phyloP scores from a whole-genome alignment of 2,329 filamentous ascomycete species.

The Beauveria sp. region DNA sequence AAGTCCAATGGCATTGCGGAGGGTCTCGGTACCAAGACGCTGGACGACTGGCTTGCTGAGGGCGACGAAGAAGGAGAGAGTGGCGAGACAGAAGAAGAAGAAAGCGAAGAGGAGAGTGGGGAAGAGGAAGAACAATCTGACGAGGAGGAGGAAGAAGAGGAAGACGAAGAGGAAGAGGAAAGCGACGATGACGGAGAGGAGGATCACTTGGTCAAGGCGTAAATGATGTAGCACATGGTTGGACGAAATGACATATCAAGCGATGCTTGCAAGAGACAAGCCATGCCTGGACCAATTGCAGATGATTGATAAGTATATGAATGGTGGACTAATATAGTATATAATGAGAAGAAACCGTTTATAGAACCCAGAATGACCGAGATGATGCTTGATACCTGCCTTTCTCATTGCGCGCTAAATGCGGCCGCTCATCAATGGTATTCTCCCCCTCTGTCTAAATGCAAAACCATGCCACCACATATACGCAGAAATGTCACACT shows the following conservation, averaged over 20 bases:
- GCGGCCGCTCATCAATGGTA: neutral
- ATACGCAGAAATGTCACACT: neutral
- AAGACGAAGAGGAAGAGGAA: conserved; percentile 41
- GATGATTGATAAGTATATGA: neutral
- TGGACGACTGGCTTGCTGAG: conserved; percentile 90
- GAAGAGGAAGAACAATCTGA: conserved; percentile 45
- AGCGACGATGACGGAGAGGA: conserved; percentile 39
- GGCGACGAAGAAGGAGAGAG: conserved; percentile 49
- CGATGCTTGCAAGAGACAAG: neutral
- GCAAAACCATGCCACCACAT: neutral
- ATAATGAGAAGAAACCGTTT: neutral
- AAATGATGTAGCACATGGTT: conserved; percentile 14
- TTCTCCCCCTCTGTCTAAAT: neutral
- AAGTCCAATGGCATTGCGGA: conserved; percentile 47
- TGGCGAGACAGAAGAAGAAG: conserved; percentile 42
- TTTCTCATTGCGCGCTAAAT: neutral
- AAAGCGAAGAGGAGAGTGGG: conserved; percentile 40
- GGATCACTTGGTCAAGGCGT: conserved; percentile 34
- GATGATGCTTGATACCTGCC: neutral
- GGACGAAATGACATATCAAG: neutral
- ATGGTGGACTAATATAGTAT: neutral
- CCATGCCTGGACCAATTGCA: neutral
- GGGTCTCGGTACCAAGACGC: conserved; percentile 58
- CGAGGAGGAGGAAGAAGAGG: conserved; percentile 27
- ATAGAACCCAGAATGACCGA: neutral